Conservation (phyloP, 495 filamentous ascomycete genomes). For the Cercophora newfieldiana region DNA sequence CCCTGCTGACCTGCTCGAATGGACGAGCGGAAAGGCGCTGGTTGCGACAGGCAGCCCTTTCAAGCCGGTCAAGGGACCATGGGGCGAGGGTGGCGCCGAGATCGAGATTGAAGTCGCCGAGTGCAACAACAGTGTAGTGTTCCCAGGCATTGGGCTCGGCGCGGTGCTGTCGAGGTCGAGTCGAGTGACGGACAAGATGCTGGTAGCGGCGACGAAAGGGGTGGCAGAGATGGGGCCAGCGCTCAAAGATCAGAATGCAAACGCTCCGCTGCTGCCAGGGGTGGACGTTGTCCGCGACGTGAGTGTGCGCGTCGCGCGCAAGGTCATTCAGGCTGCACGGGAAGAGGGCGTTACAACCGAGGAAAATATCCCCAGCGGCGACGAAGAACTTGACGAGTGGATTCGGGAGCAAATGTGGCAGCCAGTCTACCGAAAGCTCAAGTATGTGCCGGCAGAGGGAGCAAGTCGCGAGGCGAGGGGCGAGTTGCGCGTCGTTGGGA, state of each 20-base stretch:
- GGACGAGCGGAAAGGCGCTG: slow-evolving; percentile 78
- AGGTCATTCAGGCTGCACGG: slow-evolving; percentile 72
- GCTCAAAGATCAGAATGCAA: slow-evolving; percentile 40
- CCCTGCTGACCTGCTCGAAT: slow-evolving; percentile 72
- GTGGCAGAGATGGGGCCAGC: slow-evolving; percentile 72
- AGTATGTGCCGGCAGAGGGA: slow-evolving; percentile 48
- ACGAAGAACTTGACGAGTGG: slow-evolving; percentile 71
- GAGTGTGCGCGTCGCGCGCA: slow-evolving; percentile 73
- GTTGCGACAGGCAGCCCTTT: slow-evolving; percentile 87
- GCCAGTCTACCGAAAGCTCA: slow-evolving; percentile 66
- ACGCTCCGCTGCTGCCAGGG: slow-evolving; percentile 68
- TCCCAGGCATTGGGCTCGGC: slow-evolving; percentile 84
- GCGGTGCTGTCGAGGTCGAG: slow-evolving; percentile 65
- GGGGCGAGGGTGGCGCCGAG: slow-evolving; percentile 55
- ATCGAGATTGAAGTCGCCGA: slow-evolving; percentile 69
- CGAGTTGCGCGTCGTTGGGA: slow-evolving; percentile 56
- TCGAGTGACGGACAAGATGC: slow-evolving; percentile 72
- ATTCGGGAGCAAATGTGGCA: slow-evolving; percentile 91
- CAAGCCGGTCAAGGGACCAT: slow-evolving; percentile 65
- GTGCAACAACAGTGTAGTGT: slow-evolving; percentile 88
- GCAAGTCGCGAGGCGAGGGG: slow-evolving; percentile 60
- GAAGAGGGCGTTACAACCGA: slow-evolving; percentile 65
- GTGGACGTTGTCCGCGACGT: slow-evolving; percentile 73
- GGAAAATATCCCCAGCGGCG: slow-evolving; percentile 59
- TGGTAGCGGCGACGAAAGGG: slow-evolving; percentile 74